Percentiles rank a stretch among this genome's conserved stretches.
phyloP scores from a whole-genome alignment of 345 rosid genomes.

The Linum trigynum region DNA sequence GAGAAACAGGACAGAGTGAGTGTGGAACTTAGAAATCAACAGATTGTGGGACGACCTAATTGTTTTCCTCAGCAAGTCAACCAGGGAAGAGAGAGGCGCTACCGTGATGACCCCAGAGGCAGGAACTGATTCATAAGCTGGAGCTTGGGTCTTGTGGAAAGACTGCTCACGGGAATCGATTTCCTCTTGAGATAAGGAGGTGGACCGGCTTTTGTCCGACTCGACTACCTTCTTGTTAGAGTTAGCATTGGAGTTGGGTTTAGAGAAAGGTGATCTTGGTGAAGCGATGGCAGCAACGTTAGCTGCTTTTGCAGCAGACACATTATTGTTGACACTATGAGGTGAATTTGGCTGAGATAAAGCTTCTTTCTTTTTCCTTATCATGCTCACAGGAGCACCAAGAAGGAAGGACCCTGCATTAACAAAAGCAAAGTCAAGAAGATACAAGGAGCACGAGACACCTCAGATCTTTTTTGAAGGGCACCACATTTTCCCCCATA shows the following conservation, averaged over 20 bases:
- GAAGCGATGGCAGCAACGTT: conserved; percentile 23
- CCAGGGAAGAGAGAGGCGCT: conserved; percentile 1
- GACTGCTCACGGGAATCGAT: conserved; percentile 34
- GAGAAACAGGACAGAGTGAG: not conserved
- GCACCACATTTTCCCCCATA: too few species aligned
- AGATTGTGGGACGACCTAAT: too few species aligned
- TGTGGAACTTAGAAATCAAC: too few species aligned
- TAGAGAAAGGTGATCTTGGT: conserved; percentile 21
- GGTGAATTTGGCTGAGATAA: conserved; percentile 38
- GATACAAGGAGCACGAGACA: too few species aligned
- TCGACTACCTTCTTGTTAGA: conserved; percentile 25
- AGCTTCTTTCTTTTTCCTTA: conserved; percentile 52
- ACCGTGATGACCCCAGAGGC: conserved; percentile 21
- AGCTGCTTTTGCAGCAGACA: conserved; percentile 15
- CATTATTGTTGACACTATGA: conserved; percentile 14
- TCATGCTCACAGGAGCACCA: conserved; percentile 48
- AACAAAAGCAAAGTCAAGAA: too few species aligned
- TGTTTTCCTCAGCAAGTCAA: not conserved
- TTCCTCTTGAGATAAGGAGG: conserved; percentile 29
- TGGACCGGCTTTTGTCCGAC: conserved; percentile 24
- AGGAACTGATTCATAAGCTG: conserved; percentile 21
- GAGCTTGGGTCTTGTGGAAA: conserved; percentile 28
- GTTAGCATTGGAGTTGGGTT: not conserved
- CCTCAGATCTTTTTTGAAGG: too few species aligned
- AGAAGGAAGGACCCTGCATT: conserved; percentile 39